Base-by-base conservation (phyloP, 2,329 filamentous ascomycete genomes). In the Diaporthe ilicicola region DNA sequence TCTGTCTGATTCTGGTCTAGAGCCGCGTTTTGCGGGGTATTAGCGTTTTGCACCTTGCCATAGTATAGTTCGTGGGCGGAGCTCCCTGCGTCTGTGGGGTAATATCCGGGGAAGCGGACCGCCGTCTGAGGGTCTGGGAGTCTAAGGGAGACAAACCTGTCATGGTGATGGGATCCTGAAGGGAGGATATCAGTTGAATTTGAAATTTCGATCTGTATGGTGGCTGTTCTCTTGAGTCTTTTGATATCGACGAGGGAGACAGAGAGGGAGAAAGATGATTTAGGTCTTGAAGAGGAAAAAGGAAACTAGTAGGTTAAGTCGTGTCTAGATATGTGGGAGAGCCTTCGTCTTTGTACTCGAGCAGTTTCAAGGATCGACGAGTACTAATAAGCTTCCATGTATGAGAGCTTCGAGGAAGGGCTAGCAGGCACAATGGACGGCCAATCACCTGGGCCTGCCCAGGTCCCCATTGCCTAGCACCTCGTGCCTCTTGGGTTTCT, bases 1-100 rank as follows among this genome's bases (percentile, higher is more conserved):
- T 76, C 72, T 75, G 77, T 75, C 22, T 68, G 72, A 54, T 69
- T 55, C 68, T 67, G 70, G 59, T 73, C 42, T 37, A 61, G 66
- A 34, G 65, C 44, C 59, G 34, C 34, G 44, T 39, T 27, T 53
- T 54, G 39, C 22, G 48, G 37, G 48, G 48, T 64, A 54, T 37
- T 24, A 39, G 51, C 8, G 17, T 46, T 22, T 44, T 46, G 64
- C 27, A 12, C 53, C 17, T 29, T 29, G 48, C 29, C 53, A 6
- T 27, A 46, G 29, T 15, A 6, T 27, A 46, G 29, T 15, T 51
- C 10, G 39, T 37, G 34, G 29, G 61, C 22, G 44, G 48, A 39
- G 55, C n/a, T 48, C 15, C 51, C 17, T 39, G 24, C 8, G 15
- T 50, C 39, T 51, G 44, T 62, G 50, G 53, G 54, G 59, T 34